Conservation (phyloP, 1,284 basidiomycete genomes). For the Vanrija pseudolonga region DNA sequence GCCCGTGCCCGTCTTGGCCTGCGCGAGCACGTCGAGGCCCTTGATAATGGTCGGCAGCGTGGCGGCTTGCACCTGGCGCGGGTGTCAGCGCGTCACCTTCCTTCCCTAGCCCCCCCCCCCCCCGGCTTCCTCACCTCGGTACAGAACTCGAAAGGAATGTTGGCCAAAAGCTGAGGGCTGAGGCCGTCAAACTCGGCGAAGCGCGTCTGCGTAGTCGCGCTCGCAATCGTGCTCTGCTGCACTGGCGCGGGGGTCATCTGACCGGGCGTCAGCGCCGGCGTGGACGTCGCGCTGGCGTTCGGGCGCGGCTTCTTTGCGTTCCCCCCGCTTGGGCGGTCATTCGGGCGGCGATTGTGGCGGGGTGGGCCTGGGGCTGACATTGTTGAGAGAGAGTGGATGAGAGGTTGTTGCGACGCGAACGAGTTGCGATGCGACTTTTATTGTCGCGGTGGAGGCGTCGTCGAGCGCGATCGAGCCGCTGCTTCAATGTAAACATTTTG, state of each 20-base stretch:
- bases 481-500: no score
- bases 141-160: conserved; percentile 47
- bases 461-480: no score
- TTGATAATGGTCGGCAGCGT: conserved; percentile 51
- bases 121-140: conserved; percentile 38
- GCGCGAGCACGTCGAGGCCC: conserved; percentile 52
- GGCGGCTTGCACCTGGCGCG: conserved; percentile 53
- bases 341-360: background rate
- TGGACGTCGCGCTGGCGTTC: background rate
- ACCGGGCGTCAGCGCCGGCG: conserved; percentile 7
- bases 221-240: conserved; percentile 1
- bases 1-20: conserved; percentile 56
- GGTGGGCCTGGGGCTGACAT: background rate
- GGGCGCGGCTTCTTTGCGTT: no score
- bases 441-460: no score
- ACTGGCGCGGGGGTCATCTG: conserved; percentile 7
- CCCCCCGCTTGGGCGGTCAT: background rate
- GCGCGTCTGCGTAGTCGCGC: conserved; percentile 11
- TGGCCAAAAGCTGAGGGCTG: conserved; percentile 20
- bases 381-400: no score
- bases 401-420: no score
- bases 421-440: no score
- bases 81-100: conserved; percentile 22
- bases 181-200: conserved; percentile 26
- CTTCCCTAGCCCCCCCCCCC: background rate